Evolutionary conservation across 2,329 filamentous ascomycete genomes (phyloP), one percentile per base, ranked within the genome.

Genomic region (Zymoseptoria pseudotritici): DNA sequence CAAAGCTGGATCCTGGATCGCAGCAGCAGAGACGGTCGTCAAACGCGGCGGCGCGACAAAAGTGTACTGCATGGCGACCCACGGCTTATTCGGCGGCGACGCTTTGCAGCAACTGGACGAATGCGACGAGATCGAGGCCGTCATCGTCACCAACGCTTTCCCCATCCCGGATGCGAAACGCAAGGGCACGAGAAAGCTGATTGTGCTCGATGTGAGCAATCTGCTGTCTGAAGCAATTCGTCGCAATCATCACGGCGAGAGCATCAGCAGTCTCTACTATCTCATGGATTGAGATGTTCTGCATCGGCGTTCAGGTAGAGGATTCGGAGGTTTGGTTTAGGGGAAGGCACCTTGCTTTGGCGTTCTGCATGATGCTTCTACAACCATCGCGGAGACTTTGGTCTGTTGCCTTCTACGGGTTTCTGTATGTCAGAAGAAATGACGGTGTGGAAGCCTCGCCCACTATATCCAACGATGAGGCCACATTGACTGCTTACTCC

Each of bases 11-110:
- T 96, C 91, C 6, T 99, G 94, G 94, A 95, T 99, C 67, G 93
- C 93, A 5, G 94, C 94, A 6, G 94, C 94, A 11, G 94, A 99
- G 79, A 96, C 92, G 1, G 93, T 96, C 2, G 90, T 96, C 57
- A 97, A 97, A 80, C 86, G 89, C 65, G 95, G 94, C 65, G 84
- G 86, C 52, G 94, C 94, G 1, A 96, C 90, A 68, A 94, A 89
- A 75, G 94, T 99, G 42, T 97, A 96, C 76, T 96, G 91, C 80
- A 96, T 99, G 78, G 94, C 93, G 7, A 97, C 94, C 0, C 94
- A 99, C 71, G 94, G 92, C 50, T 83, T 99, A 42, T 97, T 99
- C 74, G 92, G 92, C 21, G 89, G 87, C 53, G 90, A 97, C 72
- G 90, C 89, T 65, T 83, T 99, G 17, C 87, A 91, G 69, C 90